Evolutionary conservation across 768 basidiomycete genomes (phyloP).

Genomic region (Phallus indusiatus): DNA sequence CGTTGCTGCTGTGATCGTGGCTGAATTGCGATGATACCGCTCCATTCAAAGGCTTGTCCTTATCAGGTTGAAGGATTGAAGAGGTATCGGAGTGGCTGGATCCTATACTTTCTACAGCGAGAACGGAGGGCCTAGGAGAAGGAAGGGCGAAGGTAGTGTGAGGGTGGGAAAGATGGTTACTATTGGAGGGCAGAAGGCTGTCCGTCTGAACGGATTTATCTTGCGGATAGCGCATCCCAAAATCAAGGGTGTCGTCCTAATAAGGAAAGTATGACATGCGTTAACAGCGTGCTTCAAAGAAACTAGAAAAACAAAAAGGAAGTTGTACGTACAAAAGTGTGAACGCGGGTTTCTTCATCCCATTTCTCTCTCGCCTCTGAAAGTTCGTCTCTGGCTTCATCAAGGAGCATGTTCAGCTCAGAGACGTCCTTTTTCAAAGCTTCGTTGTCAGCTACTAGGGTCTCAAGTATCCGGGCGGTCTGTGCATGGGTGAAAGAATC

Average conservation of each 20-base stretch:
- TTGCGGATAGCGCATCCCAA: neutral
- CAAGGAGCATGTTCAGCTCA: constrained; percentile 65
- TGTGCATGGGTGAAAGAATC: constrained; percentile 21
- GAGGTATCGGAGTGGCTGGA: constrained; percentile 3
- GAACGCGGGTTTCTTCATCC: constrained; percentile 59
- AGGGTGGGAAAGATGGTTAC: neutral
- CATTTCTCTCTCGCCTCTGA: constrained; percentile 56
- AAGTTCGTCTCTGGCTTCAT: constrained; percentile 70
- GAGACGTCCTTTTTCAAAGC: constrained; percentile 70
- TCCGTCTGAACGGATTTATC: neutral
- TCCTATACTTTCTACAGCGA: neutral
- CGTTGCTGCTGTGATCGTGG: too few species aligned
- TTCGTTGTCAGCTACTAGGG: constrained; percentile 82
- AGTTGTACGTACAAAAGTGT: constrained; percentile 9
- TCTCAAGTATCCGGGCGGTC: constrained; percentile 56
- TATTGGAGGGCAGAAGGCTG: neutral
- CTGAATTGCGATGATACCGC: too few species aligned
- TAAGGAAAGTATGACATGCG: neutral
- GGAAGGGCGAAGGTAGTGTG: neutral
- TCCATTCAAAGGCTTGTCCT: too few species aligned
- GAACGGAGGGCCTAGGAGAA: constrained; percentile 3
- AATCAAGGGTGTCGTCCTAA: neutral
- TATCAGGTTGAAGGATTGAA: too few species aligned
- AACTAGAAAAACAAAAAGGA: too few species aligned
- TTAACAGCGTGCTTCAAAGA: neutral